Base-by-base conservation (phyloP, 139 green algal species). In the Nannochloris sp. region DNA sequence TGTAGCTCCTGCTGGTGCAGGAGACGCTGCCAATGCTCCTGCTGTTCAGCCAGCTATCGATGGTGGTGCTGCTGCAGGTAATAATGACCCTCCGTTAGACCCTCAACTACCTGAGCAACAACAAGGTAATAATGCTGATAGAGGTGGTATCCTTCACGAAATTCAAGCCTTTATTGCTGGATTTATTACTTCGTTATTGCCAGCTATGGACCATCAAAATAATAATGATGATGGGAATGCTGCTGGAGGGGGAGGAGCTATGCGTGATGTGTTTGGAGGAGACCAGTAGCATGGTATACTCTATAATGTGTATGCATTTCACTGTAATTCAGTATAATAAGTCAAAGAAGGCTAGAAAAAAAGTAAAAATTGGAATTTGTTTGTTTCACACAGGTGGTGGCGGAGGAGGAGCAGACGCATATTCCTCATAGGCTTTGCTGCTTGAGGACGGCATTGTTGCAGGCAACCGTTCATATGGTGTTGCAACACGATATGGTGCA, bases 181-280 rank as follows among this genome's bases (percentile, higher is more conserved):
- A 35, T 91, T 95, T 46, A 65, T 93, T 38, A 88, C 87, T 6
- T 95, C 88, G 1, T 67, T 95, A 37, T 65, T 95, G 58, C 88
- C 88, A 37, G 76, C 54, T 63, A 15, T 13, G 24, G 29, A 64
- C 6, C 25, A 57, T 36, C 24, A 35, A 54, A 19, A 55, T 25
- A 24, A 65, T 55, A 12, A 30, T 35, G 59, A 29, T n/a, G 25
- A 19, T 1, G 56, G 24, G 25, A 23, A 35, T 33, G 42, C 15
- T 57, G 33, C 7, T 34, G 6, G 36, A n/a, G 55, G 34, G 25
- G 6, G 14, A 56, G 5, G n/a, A n/a, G n/a, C 6, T 24, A 6
- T 48, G 54, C 6, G 54, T 15, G 10, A 24, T 8, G 10, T 4
- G 7, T 61, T 46, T 19, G 29, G 6, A 47, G 6, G 54, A 33